Evolutionary conservation across 1,139 yeast species (phyloP), one percentile per base, ranked within the genome.

Genomic region (Keqinozyma sinolaborantium): DNA sequence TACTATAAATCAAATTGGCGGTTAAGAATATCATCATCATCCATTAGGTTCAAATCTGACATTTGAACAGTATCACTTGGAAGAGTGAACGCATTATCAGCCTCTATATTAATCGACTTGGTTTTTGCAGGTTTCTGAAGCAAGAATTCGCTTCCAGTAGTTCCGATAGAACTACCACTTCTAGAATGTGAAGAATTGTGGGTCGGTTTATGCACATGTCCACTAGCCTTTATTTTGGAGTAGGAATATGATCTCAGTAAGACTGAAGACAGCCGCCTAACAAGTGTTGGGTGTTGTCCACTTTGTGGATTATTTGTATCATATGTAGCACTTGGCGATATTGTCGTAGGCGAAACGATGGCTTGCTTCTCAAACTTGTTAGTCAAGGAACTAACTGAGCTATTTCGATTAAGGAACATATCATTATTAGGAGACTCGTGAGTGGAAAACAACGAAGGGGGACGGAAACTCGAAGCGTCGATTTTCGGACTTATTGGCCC

Each of bases 151-250:
- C 13, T 14, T 19, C 14, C 24, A 16, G 18, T 27, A 8, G 11
- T 6, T 12, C 16, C 16, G 4, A 18, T 33, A 18, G 30, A 25
- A 30, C 35, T 32, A 11, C 28, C 24, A 2, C 23, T 24, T 12
- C 33, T 33, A 33, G 29, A 30, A 14, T 33, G 38, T 32, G 41
- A 44, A 25, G 37, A 38, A 24, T n/a, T n/a, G n/a, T 45, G 45
- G 3, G 44, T 40, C 5, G 65, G 62, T 41, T 64, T 64, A 32
- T 51, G 59, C 16, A 64, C 48, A 42, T 60, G 64, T 2, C 65
- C 64, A 23, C 44, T 38, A 28, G 40, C 47, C 35, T 56, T 60
- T 29, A 50, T 38, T 34, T 56, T 58, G 30, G 48, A 54, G 25
- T 45, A 49, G 3, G 47, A 42, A 3, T 45, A 45, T 3, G 48